A percentile compares a stretch with the other conserved stretches of the same genome.
Conservation (phyloP, 179 eudicot genomes). For the Amaranthus tricolor region DNA sequence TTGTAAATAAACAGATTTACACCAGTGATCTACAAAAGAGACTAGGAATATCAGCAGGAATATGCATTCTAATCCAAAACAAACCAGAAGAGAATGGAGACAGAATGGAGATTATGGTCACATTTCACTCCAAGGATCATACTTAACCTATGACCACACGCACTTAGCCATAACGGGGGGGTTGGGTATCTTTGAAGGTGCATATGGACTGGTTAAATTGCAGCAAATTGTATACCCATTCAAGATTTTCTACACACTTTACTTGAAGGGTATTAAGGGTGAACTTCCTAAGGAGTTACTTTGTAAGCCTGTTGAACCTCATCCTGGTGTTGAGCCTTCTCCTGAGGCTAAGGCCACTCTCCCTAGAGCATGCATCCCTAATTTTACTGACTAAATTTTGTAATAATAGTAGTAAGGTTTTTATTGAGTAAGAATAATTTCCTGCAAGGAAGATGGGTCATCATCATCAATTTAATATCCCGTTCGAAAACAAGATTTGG, state of each 20-base stretch:
- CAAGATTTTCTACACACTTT: constrained; percentile 83
- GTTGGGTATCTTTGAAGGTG: constrained; percentile 76
- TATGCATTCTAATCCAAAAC: constrained; percentile 74
- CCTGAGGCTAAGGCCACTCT: too few species aligned
- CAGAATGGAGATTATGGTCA: constrained; percentile 86
- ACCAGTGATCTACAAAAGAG: constrained; percentile 69
- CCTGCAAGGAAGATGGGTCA: too few species aligned
- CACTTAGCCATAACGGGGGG: constrained; percentile 79
- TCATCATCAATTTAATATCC: too few species aligned
- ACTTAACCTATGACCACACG: constrained; percentile 76
- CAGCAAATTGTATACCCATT: constrained; percentile 79
- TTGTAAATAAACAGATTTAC: constrained; percentile 29
- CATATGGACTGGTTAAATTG: constrained; percentile 69
- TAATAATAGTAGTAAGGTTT: too few species aligned
- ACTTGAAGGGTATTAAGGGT: constrained; percentile 64
- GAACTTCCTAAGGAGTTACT: constrained; percentile 21
- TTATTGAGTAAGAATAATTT: too few species aligned
- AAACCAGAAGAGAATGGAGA: constrained; percentile 69
- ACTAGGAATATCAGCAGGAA: constrained; percentile 79
- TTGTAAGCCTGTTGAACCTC: too few species aligned
- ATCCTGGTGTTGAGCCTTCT: too few species aligned
- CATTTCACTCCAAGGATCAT: constrained; percentile 73
- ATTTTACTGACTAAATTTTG: too few species aligned
- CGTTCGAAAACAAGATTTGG: too few species aligned
- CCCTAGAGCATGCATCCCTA: too few species aligned